Evolutionary conservation across 1,284 basidiomycete genomes (phyloP).

Genomic region (Ganoderma leucocontextum): DNA sequence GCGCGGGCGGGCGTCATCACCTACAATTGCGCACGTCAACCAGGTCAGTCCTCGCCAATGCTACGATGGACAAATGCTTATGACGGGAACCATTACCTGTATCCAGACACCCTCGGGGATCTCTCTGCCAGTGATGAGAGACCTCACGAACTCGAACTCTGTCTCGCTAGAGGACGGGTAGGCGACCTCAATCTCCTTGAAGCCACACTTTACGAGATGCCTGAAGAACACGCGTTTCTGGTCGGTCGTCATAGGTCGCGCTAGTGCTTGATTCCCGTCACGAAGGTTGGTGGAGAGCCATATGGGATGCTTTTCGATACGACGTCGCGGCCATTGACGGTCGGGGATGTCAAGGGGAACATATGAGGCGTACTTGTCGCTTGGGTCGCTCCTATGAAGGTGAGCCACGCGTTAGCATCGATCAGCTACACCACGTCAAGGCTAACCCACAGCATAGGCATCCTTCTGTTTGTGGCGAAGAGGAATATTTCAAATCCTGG

Average conservation of each 20-base stretch:
- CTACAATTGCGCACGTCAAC: constrained; percentile 48
- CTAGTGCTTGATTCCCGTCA: constrained; percentile 96
- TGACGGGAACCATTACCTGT: constrained; percentile 67
- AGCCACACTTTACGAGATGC: constrained; percentile 87
- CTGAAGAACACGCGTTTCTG: constrained; percentile 96
- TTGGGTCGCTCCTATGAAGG: constrained; percentile 74
- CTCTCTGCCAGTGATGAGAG: constrained; percentile 83
- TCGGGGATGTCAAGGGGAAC: constrained; percentile 80
- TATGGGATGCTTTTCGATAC: constrained; percentile 84
- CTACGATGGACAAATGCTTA: background rate
- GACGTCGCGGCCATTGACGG: constrained; percentile 93
- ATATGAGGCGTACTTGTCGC: constrained; percentile 88
- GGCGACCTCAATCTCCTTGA: constrained; percentile 97
- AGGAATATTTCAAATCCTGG: background rate
- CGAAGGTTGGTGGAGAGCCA: constrained; percentile 98
- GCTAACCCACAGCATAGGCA: constrained; percentile 7
- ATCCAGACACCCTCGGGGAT: constrained; percentile 98
- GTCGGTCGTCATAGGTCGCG: constrained; percentile 94
- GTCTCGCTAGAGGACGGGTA: constrained; percentile 97
- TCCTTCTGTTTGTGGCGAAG: background rate
- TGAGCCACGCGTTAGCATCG: constrained; percentile 5
- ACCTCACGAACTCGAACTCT: constrained; percentile 93
- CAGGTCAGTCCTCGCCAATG: constrained; percentile 19
- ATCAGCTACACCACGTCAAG: background rate
- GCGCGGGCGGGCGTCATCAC: constrained; percentile 94